A percentile compares a stretch with the other conserved stretches of the same genome.
phyloP scores from a whole-genome alignment of 2,329 filamentous ascomycete genomes.

The Trichoderma sp. region DNA sequence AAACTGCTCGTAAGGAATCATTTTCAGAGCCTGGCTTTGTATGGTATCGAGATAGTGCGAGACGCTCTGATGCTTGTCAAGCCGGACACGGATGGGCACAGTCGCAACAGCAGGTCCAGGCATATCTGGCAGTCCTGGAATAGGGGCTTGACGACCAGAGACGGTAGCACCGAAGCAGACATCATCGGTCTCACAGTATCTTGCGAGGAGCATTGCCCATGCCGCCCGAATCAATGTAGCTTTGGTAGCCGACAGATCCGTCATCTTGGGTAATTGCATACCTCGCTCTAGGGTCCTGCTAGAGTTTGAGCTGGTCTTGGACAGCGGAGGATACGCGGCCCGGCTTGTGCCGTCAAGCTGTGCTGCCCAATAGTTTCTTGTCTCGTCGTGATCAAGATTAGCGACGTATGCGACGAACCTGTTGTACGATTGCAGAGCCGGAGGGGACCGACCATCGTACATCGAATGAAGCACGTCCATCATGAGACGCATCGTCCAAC shows the following conservation, averaged over 20 bases:
- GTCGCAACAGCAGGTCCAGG: slow-evolving; percentile 27
- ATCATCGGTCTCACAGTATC: slow-evolving; percentile 25
- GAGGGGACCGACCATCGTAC: not conserved
- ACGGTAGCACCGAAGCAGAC: slow-evolving; percentile 33
- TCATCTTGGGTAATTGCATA: not conserved
- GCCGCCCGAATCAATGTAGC: slow-evolving; percentile 31
- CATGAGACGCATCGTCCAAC: slow-evolving; percentile 34
- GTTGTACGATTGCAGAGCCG: not conserved
- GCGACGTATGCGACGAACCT: slow-evolving; percentile 1
- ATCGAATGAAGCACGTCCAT: slow-evolving; percentile 25
- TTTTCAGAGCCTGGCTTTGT: slow-evolving; percentile 27
- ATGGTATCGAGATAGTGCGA: slow-evolving; percentile 14
- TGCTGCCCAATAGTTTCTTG: not conserved
- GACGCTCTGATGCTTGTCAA: slow-evolving; percentile 14
- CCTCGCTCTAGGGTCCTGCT: not conserved
- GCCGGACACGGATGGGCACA: slow-evolving; percentile 28
- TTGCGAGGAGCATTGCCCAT: slow-evolving; percentile 33
- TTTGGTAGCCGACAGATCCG: not conserved
- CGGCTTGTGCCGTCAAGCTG: not conserved
- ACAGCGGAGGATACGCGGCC: not conserved
- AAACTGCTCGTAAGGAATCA: slow-evolving; percentile 33
- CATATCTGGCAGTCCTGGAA: slow-evolving; percentile 25
- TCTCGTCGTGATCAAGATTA: not conserved
- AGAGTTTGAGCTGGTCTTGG: not conserved
- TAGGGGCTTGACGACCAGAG: slow-evolving; percentile 29